Evolutionary conservation across 202 grass and related monocot genomes (phyloP).

Genomic region (Saccharum hybrid): DNA sequence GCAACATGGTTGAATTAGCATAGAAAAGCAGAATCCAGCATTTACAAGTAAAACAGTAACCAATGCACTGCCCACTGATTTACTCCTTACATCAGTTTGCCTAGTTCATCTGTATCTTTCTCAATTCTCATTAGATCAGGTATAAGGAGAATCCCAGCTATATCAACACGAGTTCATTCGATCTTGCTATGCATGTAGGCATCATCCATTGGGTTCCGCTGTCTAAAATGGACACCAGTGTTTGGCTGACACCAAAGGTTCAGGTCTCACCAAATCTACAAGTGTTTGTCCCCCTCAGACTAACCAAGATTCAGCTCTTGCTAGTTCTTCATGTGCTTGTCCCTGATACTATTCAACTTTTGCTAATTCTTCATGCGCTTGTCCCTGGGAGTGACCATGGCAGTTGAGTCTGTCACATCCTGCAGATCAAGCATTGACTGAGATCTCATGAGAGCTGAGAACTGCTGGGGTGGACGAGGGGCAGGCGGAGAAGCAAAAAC

Average conservation of each 20-base stretch:
- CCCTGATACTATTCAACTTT: slow-evolving; percentile 43
- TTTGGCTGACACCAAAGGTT: slow-evolving; percentile 18
- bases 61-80: slow-evolving; percentile 31
- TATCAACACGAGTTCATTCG: slow-evolving; percentile 33
- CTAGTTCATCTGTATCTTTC: slow-evolving; percentile 44
- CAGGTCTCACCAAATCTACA: slow-evolving; percentile 39
- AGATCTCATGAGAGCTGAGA: slow-evolving; percentile 51
- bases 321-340: slow-evolving; percentile 56
- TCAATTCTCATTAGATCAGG: slow-evolving; percentile 41
- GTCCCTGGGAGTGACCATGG: slow-evolving; percentile 63
- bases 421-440: slow-evolving; percentile 75
- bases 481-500: slow-evolving; percentile 56
- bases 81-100: slow-evolving; percentile 33
- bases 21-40: slow-evolving; percentile 48
- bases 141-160: slow-evolving; percentile 43
- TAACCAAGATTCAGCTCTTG: slow-evolving; percentile 44
- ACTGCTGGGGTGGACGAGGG: slow-evolving; percentile 38
- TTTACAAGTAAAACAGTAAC: slow-evolving; percentile 54
- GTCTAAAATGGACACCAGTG: slow-evolving; percentile 58
- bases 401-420: slow-evolving; percentile 57
- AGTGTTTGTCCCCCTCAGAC: slow-evolving; percentile 52
- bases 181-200: slow-evolving; percentile 29
- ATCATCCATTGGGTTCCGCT: slow-evolving; percentile 46
- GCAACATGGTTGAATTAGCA: slow-evolving; percentile 51
- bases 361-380: slow-evolving; percentile 64